A percentile compares a stretch with the other conserved stretches of the same genome.
phyloP scores from a whole-genome alignment of 2,329 filamentous ascomycete genomes.

The Colletotrichum agaves region DNA sequence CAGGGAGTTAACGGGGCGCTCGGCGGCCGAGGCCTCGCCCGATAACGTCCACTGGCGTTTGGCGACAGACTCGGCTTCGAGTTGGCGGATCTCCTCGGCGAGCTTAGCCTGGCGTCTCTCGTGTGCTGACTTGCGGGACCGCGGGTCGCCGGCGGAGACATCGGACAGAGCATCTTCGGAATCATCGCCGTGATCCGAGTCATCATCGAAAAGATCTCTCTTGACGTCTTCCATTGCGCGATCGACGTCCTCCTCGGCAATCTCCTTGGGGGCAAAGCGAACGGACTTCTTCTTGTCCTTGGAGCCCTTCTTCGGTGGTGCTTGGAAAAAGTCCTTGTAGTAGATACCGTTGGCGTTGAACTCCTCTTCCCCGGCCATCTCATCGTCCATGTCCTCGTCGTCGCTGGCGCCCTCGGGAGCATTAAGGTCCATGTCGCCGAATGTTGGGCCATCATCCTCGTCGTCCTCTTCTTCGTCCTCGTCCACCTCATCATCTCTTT shows the following conservation, averaged over 20 bases:
- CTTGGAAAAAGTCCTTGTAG: conserved; percentile 94
- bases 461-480: conserved; percentile 53
- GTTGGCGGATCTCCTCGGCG: conserved; percentile 87
- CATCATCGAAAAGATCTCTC: conserved; percentile 89
- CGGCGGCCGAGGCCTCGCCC: conserved; percentile 85
- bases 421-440: conserved; percentile 81
- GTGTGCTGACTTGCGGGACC: conserved; percentile 82
- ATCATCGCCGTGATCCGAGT: conserved; percentile 68
- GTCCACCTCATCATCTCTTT: conserved; percentile 43
- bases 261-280: conserved; percentile 53
- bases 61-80: conserved; percentile 89
- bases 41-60: conserved; percentile 91
- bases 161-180: conserved; percentile 74
- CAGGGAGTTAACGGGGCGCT: conserved; percentile 89
- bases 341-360: conserved; percentile 87
- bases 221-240: conserved; percentile 88
- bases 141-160: conserved; percentile 74
- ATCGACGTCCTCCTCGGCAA: conserved; percentile 76
- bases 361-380: conserved; percentile 63
- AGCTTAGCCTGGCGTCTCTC: conserved; percentile 88
- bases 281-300: conserved; percentile 59
- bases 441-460: conserved; percentile 83
- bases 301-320: conserved; percentile 76
- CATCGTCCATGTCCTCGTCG: conserved; percentile 69
- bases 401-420: conserved; percentile 75